Evolutionary conservation across 345 rosid species (phyloP), one percentile per base, ranked within the genome.

Genomic region (Boechera retrofracta): DNA sequence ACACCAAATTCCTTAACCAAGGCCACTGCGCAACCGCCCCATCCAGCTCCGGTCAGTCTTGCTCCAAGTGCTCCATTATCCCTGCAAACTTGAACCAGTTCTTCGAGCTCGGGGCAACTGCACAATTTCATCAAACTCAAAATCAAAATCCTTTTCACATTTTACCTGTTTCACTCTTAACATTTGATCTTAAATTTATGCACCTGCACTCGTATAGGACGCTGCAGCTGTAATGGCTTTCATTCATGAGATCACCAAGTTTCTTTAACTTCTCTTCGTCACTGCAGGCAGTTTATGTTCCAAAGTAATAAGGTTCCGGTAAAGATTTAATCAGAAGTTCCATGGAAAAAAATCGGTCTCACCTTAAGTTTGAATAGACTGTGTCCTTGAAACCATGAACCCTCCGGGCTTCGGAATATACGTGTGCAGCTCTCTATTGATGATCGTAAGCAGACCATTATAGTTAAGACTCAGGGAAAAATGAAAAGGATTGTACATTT

Each of bases 21-120:
- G 31, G 97, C 91, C 41, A 95, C 99, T 0, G 96, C 89, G 51
- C 99, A 95, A 47, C 99, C 98, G 10, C 99, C 99, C 99, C 99
- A 95, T 71, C 99, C 99, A 10, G 99, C 99, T 57, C 98, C 99
- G 0, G 98, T 95, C 21, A 95, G 94, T 82, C 99, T 91, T 41
- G 99, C 98, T 51, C 99, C 98, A 26, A 95, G 78, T 60, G 99
- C 98, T 51, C 83, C 91, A 16, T 85, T 87, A 13, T 86, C 87
- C 9, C 85, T 85, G 83, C 90, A 83, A 52, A 83, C 59, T 58
- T 80, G 78, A 63, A 95, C 98, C 1, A 95, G 87, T 80, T 95
- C 99, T 84, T 95, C 99, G 86, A 95, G 83, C 85, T 95, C 99
- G 0, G 93, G 90, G 78, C 99, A 95, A 81, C 99, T 95, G 73